Conservation (phyloP, 768 basidiomycete genomes). For the Boletellus emodensis region DNA sequence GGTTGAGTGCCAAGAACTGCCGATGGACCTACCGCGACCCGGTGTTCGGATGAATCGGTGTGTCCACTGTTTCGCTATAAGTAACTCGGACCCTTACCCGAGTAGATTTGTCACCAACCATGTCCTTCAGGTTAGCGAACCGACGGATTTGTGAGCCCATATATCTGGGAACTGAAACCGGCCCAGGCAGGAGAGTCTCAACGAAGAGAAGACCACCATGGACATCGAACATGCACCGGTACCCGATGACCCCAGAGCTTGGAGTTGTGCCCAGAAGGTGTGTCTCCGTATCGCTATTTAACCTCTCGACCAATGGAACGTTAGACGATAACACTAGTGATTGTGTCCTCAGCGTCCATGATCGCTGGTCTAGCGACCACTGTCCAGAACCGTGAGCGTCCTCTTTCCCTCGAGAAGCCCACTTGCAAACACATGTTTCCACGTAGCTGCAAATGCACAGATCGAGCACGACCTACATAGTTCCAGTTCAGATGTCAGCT, state of each 20-base stretch:
- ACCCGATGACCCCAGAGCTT: slow-evolving; percentile 56
- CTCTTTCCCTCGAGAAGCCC: background rate
- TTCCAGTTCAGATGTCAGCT: slow-evolving; percentile 57
- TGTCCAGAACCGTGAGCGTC: slow-evolving; percentile 26
- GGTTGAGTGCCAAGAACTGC: background rate
- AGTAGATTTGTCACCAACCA: background rate
- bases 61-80: slow-evolving; percentile 6
- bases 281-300: background rate
- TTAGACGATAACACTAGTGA: slow-evolving; percentile 23
- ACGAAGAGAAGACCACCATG: background rate
- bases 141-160: background rate
- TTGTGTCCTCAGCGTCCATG: slow-evolving; percentile 29
- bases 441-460: slow-evolving; percentile 60
- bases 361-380: slow-evolving; percentile 24
- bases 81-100: background rate
- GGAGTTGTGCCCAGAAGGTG: slow-evolving; percentile 56
- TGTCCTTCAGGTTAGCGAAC: slow-evolving; percentile 11
- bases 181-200: background rate
- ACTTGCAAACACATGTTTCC: background rate
- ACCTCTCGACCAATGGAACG: background rate
- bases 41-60: background rate
- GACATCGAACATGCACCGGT: slow-evolving; percentile 42
- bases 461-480: slow-evolving; percentile 62
- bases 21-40: background rate
- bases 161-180: background rate